phyloP scores from a whole-genome alignment of 2,329 filamentous ascomycete species.

The Leptographium radiaticola region DNA sequence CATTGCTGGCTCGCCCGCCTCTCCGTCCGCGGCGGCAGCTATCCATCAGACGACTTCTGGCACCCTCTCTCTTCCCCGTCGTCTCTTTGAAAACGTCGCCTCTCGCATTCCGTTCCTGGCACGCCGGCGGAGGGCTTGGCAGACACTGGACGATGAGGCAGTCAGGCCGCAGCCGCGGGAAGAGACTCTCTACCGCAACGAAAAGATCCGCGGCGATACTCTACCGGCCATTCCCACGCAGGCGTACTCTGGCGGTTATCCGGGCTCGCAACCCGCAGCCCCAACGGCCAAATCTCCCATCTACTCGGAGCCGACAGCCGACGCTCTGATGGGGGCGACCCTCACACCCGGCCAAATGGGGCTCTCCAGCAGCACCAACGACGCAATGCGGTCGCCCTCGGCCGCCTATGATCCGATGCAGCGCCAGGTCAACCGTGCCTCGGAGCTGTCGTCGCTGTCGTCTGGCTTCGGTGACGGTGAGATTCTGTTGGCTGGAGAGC shows the following conservation, averaged over 20 bases:
- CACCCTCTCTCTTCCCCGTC: conserved; percentile 5
- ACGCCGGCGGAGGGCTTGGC: conserved; percentile 13
- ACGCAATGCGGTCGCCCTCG: conserved; percentile 21
- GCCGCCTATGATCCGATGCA: conserved; percentile 22
- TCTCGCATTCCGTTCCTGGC: conserved; percentile 23
- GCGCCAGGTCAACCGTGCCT: conserved; percentile 27
- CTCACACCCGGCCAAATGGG: neutral
- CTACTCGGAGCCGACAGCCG: neutral
- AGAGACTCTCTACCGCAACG: neutral
- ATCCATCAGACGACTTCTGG: conserved; percentile 1
- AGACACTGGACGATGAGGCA: conserved; percentile 17
- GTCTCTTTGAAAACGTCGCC: conserved; percentile 10
- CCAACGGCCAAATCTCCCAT: neutral
- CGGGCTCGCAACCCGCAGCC: neutral
- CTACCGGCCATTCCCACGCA: neutral
- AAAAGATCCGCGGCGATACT: neutral
- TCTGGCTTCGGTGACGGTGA: conserved; percentile 53
- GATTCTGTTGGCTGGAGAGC: conserved; percentile 26
- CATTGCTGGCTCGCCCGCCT: neutral
- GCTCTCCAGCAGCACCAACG: conserved; percentile 5
- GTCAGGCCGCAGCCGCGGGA: neutral
- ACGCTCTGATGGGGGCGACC: no score
- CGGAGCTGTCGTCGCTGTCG: conserved; percentile 46
- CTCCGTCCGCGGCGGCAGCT: neutral
- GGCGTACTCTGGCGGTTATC: neutral